Conservation (phyloP, 2,329 filamentous ascomycete species). For the Diaporthe sp. region DNA sequence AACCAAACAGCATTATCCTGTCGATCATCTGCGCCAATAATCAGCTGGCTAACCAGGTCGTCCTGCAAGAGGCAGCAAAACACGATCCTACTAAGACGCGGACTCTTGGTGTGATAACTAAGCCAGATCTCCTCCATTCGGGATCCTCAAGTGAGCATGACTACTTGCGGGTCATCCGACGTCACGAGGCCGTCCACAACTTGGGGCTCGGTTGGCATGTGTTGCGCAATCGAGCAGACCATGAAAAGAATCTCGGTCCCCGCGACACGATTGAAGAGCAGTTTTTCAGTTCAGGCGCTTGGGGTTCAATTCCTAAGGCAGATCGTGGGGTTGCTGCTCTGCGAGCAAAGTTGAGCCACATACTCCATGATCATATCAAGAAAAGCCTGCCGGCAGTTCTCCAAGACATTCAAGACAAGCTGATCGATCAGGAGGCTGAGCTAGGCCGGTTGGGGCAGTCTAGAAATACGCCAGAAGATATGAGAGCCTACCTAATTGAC, state of each 20-base stretch:
- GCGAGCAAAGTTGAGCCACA: background rate
- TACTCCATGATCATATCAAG: background rate
- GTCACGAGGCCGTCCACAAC: constrained; percentile 48
- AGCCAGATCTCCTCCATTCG: constrained; percentile 54
- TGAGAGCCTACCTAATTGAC: background rate
- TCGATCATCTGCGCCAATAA: constrained; percentile 64
- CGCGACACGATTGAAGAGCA: constrained; percentile 5
- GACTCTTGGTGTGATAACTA: constrained; percentile 65
- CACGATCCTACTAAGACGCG: constrained; percentile 51
- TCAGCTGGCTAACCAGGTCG: constrained; percentile 68
- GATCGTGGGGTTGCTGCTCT: background rate
- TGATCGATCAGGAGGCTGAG: background rate
- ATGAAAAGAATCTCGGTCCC: constrained; percentile 43
- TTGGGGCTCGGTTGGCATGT: constrained; percentile 57
- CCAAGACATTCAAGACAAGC: background rate
- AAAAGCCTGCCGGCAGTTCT: background rate
- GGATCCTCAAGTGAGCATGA: constrained; percentile 48
- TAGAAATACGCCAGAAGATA: background rate
- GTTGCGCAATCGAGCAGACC: constrained; percentile 53
- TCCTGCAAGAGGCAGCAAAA: constrained; percentile 55
- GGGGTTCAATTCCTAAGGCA: background rate
- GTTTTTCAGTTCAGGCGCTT: constrained; percentile 6
- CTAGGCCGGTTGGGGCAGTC: background rate
- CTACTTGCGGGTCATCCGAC: constrained; percentile 49
- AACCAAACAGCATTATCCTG: constrained; percentile 67